Evolutionary conservation across 2,329 filamentous ascomycete genomes (phyloP), one percentile per base, ranked within the genome.

Genomic region (Sarocladiaceae sp.): DNA sequence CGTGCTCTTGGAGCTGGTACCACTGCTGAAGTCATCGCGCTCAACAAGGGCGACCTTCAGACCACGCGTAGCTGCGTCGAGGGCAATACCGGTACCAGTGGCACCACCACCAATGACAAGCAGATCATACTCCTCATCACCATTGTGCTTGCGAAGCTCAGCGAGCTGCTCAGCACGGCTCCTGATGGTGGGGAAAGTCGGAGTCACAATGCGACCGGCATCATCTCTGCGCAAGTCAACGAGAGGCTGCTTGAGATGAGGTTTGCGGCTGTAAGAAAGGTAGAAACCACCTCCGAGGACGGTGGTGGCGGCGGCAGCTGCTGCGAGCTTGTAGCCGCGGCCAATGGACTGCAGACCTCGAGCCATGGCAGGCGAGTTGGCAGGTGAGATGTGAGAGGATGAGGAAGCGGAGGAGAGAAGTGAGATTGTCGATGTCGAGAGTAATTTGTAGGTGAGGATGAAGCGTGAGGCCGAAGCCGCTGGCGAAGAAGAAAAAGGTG

Each of bases 1-100:
- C 47, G 88, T 94, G 72, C 87, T 91, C 74, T 93, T 93, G 68
- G 86, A 90, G 73, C 87, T 91, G 36, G 88, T 93, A 26, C 89
- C 88, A 56, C 85, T 80, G 60, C 85, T 86, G 66, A 93, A 94
- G 69, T 94, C 88, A 66, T 93, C 89, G 56, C 88, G 79, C 71
- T 94, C 88, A 15, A 94, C 87, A 49, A 92, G 71, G 12, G 89
- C 88, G 54, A 94, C 88, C 70, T 85, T 89, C 61, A 93, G 72
- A 2, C 88, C 88, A 59, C 88, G 80, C 2, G 88, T 92, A 20
- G 84, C 86, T 31, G 88, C 88, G 68, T 94, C 88, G 42, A 94
- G 79, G 12, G 89, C 88, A 60, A 94, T 90, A 22, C 88, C 88
- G 5, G 88, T 79, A 13, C 88, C 88, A 2, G 89, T 93, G 13